Percentiles rank a stretch among this genome's conserved stretches.
These are phyloP conservation scores for Malus orientalis DNA, from an alignment of 306 rosid species.

Conservation along the genomic window DNA sequence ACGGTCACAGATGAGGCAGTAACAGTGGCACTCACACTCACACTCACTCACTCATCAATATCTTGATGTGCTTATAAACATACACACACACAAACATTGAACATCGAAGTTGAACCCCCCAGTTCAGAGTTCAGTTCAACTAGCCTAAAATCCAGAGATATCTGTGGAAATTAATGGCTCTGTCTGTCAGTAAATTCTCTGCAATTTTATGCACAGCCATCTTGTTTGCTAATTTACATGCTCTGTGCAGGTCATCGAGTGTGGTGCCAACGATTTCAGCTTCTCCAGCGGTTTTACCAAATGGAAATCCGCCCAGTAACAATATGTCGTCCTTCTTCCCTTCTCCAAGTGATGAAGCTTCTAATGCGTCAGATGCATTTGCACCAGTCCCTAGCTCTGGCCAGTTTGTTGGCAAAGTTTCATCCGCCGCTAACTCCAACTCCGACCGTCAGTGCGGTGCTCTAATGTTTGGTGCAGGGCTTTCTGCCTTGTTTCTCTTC, in stretches of 20 bases:
- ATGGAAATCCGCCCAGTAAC: conserved; percentile 30
- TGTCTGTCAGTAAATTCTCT: conserved; percentile 3
- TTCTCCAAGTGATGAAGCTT: conserved; percentile 15
- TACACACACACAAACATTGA: neutral
- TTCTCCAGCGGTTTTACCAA: conserved; percentile 48
- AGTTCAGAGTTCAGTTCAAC: neutral
- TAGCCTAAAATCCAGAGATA: conserved; percentile 3
- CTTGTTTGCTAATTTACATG: conserved; percentile 22
- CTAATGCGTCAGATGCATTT: conserved; percentile 13
- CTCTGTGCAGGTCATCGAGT: conserved; percentile 18
- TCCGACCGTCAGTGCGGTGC: neutral
- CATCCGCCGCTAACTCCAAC: neutral
- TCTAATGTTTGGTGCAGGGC: neutral
- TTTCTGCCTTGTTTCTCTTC: neutral
- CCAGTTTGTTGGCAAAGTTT: conserved; percentile 32
- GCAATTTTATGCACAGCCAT: neutral
- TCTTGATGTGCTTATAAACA: no score
- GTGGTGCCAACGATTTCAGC: conserved; percentile 43
- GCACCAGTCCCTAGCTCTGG: conserved; percentile 43
- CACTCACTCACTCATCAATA: neutral
- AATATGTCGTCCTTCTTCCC: conserved; percentile 61
- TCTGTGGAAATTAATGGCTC: conserved; percentile 29
- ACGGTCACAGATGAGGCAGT: neutral
- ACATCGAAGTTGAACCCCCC: neutral
- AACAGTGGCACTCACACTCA: neutral